phyloP scores from a whole-genome alignment of 2,329 filamentous ascomycete genomes.

The Aaosphaeria arxii region DNA sequence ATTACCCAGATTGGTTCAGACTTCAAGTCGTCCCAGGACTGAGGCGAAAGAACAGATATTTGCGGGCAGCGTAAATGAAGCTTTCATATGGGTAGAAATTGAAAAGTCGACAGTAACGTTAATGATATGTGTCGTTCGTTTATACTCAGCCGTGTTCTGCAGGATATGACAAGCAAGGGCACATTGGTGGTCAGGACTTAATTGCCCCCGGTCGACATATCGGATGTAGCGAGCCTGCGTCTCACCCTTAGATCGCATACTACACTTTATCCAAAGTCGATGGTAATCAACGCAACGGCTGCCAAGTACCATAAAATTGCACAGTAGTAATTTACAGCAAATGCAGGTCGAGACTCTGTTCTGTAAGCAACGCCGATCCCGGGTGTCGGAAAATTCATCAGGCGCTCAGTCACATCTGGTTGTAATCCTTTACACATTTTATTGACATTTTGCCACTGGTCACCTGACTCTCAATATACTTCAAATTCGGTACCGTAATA shows the following conservation, averaged over 20 bases:
- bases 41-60: slow-evolving; percentile 10
- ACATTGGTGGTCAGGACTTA: slow-evolving; percentile 13
- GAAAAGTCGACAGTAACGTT: slow-evolving; percentile 5
- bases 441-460: slow-evolving; percentile 10
- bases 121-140: slow-evolving; percentile 12
- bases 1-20: slow-evolving; percentile 18
- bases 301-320: slow-evolving; percentile 19
- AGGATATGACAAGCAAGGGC: slow-evolving; percentile 8
- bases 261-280: slow-evolving; percentile 16
- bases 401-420: slow-evolving; percentile 2
- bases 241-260: slow-evolving; percentile 18
- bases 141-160: slow-evolving; percentile 8
- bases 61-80: slow-evolving; percentile 16
- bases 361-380: slow-evolving; percentile 27
- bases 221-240: slow-evolving; percentile 15
- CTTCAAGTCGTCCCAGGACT: slow-evolving; percentile 9
- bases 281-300: slow-evolving; percentile 19
- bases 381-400: slow-evolving; percentile 13
- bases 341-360: slow-evolving; percentile 29
- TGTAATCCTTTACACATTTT: slow-evolving; percentile 3
- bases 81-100: slow-evolving; percentile 19
- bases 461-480: slow-evolving; percentile 23
- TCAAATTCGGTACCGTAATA: slow-evolving; percentile 16
- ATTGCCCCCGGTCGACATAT: slow-evolving; percentile 15
- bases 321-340: slow-evolving; percentile 21